Evolutionary conservation across 2,329 filamentous ascomycete species (phyloP), one percentile per base, ranked within the genome.

Genomic region (Teratosphaeria destructans): DNA sequence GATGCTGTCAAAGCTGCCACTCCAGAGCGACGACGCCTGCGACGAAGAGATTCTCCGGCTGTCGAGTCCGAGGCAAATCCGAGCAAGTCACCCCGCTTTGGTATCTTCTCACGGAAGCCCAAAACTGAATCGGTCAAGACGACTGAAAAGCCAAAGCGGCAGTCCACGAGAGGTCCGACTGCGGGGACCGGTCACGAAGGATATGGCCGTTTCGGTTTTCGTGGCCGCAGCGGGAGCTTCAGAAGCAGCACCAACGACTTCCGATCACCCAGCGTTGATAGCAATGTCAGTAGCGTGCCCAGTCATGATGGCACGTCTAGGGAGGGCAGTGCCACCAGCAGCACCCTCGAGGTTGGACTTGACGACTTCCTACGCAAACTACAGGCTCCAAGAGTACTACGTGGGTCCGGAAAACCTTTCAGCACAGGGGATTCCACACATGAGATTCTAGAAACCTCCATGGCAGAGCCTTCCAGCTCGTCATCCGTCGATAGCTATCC

Each of bases 161-260:
- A 77, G 7, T 62, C 77, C 27, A 82, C 88, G 32, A 93, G 90
- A 73, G 92, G 93, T 0, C 93, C 93, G 26, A 84, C 82, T 16
- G 93, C 93, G 49, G 93, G 93, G n/a, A 97, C 93, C 43, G 93
- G 93, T 0, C 91, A 97, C 68, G 93, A 97, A 75, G 88, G 88
- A 1, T 92, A 93, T 67, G 87, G 87, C 0, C 82, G 82, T 59
- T 78, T 89, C 59, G 84, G 85, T 2, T 76, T 80, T 34, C 82
- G 85, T 60, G 82, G 86, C 34, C 82, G 87, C 58, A 90, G 85
- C 67, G 83, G 81, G 61, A 86, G 83, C 67, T 76, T 78, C 23
- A 75, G 79, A 7, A 82, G 78, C 27, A 70, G 77, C n/a, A 79
- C 76, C 29, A 23, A 23, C 23, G 76, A 77, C 53, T 72, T 74